Base-by-base conservation (phyloP, 2,329 filamentous ascomycete genomes). In the Pseudogymnoascus pannorum region DNA sequence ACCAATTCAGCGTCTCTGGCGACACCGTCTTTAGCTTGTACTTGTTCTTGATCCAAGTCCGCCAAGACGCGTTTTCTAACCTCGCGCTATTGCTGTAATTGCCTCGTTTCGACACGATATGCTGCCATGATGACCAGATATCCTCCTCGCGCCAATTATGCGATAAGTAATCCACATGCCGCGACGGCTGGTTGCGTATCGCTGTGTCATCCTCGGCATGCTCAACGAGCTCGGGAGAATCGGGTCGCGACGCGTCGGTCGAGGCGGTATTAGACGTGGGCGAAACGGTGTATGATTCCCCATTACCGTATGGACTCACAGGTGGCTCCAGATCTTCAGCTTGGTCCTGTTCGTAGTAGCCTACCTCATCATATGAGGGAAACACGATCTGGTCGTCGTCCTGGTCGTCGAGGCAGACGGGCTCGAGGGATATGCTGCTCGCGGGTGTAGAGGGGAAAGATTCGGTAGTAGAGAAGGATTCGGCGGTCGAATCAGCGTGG, bases 91-190 rank as follows among this genome's bases (percentile, higher is more conserved):
- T 93, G 68, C 85, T 86, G 66, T 95, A 95, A 60, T 90, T 83
- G 63, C 85, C 86, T 68, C 88, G 82, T 69, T 91, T 89, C 26
- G 89, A 87, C 14, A 92, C 86, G 68, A 97, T 91, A 72, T 96
- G 94, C 71, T 92, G 87, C 94, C 94, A 97, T 1, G 93, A 97
- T 5, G 90, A 88, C 92, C 92, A 97, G 14, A 97, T 95, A 74
- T 99, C 94, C 75, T 97, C 93, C 75, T 97, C 92, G 64, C 84
- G 86, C 94, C 94, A 99, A 66, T 95, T 87, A 72, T 97, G 91
- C 16, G 92, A 96, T 36, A 97, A 81, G 72, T 97, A 99, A 76
- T 99, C 97, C 63, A 99, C 76, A 63, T 97, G 93, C 61, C 91
- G 83, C 14, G 92, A 85, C 1, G 86, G 87, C 67, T 75, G 68